These are phyloP conservation scores for Mucor indicus DNA, from an alignment of 371 early-diverging fungal species.

Conservation along the genomic window DNA sequence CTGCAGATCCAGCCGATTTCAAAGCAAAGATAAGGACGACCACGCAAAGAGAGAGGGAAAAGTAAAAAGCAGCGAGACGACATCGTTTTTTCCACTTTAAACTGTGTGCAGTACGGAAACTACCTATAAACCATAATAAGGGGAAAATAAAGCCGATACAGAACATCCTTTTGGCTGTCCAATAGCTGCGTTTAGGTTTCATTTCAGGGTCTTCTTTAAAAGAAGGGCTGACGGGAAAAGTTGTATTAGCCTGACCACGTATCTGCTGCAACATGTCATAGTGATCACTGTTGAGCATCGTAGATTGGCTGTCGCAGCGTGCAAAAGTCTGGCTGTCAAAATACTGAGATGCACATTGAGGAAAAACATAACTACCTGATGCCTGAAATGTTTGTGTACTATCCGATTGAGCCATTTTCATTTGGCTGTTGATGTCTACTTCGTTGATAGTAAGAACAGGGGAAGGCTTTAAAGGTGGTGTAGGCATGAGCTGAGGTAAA, in stretches of 20 bases:
- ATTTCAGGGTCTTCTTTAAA: background rate
- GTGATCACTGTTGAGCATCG: background rate
- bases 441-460: background rate
- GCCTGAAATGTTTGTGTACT: no score
- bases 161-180: conserved; percentile 12
- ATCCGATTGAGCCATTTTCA: no score
- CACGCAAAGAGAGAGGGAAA: conserved; percentile 3
- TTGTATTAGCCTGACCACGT: conserved; percentile 7
- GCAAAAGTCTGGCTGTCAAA: background rate
- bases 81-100: conserved; percentile 16
- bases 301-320: no score
- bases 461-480: conserved; percentile 2
- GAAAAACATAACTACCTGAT: no score
- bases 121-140: conserved; percentile 15
- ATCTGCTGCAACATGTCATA: conserved; percentile 14
- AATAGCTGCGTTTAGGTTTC: background rate
- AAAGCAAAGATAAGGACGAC: conserved; percentile 3
- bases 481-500: conserved; percentile 8
- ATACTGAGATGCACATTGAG: no score
- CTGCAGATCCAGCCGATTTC: conserved; percentile 7
- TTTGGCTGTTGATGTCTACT: background rate
- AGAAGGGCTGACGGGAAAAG: no score
- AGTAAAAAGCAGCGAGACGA: conserved; percentile 15
- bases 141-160: conserved; percentile 19
- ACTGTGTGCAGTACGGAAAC: conserved; percentile 1